Conservation (phyloP, 2,329 filamentous ascomycete species). For the Calycina herbarum region DNA sequence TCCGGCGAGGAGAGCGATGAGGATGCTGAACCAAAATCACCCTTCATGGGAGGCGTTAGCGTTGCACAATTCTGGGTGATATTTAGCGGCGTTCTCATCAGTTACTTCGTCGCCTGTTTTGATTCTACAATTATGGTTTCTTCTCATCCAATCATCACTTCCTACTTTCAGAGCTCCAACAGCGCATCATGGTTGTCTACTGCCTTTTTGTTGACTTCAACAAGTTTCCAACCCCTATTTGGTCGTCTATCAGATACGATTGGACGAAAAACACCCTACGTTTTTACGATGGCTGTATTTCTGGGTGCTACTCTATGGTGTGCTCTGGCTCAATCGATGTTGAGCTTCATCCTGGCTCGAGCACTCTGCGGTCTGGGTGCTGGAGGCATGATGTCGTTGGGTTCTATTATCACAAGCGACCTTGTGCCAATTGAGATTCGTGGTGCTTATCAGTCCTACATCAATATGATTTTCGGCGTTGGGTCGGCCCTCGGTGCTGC, state of each 20-base stretch:
- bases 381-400: constrained; percentile 68
- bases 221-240: constrained; percentile 72
- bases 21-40: constrained; percentile 26
- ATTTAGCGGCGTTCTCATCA: constrained; percentile 58
- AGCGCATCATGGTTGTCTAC: constrained; percentile 82
- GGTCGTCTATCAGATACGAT: constrained; percentile 74
- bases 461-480: constrained; percentile 65
- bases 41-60: constrained; percentile 45
- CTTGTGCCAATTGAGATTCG: constrained; percentile 65
- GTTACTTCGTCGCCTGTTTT: constrained; percentile 63
- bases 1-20: constrained; percentile 20
- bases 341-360: constrained; percentile 68
- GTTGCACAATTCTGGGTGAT: constrained; percentile 59
- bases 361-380: constrained; percentile 73
- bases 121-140: constrained; percentile 82
- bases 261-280: constrained; percentile 66
- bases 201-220: constrained; percentile 74
- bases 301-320: constrained; percentile 67
- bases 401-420: constrained; percentile 70
- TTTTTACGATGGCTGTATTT: constrained; percentile 64
- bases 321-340: constrained; percentile 64
- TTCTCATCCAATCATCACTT: constrained; percentile 78
- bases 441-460: constrained; percentile 71
- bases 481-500: constrained; percentile 63
- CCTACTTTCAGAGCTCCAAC: constrained; percentile 75